Conservation (phyloP, 305 asterid genomes). For the Fraxinus baroniana region DNA sequence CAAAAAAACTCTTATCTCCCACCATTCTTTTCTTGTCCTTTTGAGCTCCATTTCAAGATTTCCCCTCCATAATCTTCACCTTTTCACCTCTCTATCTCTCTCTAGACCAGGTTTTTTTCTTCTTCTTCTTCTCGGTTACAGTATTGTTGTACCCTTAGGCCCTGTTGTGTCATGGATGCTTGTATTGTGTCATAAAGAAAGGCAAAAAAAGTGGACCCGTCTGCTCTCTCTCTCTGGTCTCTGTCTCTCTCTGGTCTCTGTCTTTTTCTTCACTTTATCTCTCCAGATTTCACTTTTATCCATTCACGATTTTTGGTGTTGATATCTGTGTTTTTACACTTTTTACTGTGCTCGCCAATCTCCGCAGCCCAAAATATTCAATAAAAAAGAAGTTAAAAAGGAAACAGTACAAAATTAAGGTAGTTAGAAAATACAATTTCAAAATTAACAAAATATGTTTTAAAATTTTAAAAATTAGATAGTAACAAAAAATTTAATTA, state of each 20-base stretch:
- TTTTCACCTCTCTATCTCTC: neutral
- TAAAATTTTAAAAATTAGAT: no score
- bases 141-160: constrained; percentile 26
- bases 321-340: constrained; percentile 4
- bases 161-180: constrained; percentile 36
- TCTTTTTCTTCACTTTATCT: neutral
- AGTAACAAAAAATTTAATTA: no score
- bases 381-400: no score
- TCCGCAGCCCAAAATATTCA: neutral
- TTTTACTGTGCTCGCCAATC: neutral
- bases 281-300: constrained; percentile 1
- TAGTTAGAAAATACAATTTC: no score
- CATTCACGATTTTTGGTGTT: neutral
- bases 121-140: constrained; percentile 18
- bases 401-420: no score
- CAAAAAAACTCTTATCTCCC: constrained; percentile 23
- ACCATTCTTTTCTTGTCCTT: constrained; percentile 26
- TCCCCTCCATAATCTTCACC: constrained; percentile 26
- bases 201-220: constrained; percentile 42
- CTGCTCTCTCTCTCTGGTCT: constrained; percentile 3
- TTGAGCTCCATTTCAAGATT: constrained; percentile 28
- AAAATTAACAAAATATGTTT: no score
- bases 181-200: constrained; percentile 38
- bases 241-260: neutral
- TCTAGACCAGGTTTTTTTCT: neutral